Evolutionary conservation across 352 stramenopile species (phyloP).

Genomic region (Phytopythium chamaehyphon): DNA sequence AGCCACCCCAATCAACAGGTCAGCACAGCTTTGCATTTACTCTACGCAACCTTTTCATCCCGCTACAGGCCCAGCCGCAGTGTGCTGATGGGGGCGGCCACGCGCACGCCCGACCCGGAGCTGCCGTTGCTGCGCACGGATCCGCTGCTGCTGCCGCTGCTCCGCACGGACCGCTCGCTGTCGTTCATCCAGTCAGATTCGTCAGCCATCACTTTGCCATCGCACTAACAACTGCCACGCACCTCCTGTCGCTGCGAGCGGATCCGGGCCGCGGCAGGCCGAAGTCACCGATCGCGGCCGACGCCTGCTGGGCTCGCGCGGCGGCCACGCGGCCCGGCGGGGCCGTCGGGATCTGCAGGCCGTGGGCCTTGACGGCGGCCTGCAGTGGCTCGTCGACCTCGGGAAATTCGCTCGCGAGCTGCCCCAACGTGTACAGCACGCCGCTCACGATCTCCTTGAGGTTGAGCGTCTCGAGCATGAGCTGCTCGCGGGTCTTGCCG

Average conservation of each 20-base stretch:
- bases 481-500: constrained; percentile 65
- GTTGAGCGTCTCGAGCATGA: constrained; percentile 71
- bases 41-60: constrained; percentile 4
- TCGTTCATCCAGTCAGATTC: neutral
- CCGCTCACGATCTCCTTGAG: constrained; percentile 81
- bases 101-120: constrained; percentile 35
- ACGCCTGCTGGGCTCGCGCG: constrained; percentile 29
- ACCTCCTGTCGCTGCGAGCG: constrained; percentile 70
- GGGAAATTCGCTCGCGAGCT: constrained; percentile 92
- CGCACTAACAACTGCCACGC: constrained; percentile 3
- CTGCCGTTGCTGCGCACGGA: constrained; percentile 38
- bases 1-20: constrained; percentile 8
- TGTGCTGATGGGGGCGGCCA: constrained; percentile 60
- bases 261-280: constrained; percentile 52
- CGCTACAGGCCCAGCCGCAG: constrained; percentile 58
- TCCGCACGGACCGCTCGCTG: constrained; percentile 53
- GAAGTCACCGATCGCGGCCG: constrained; percentile 10
- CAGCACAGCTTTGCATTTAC: constrained; percentile 8
- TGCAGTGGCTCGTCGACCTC: constrained; percentile 88
- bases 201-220: constrained; percentile 5
- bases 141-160: constrained; percentile 20
- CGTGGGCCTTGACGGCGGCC: constrained; percentile 58
- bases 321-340: constrained; percentile 61
- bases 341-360: constrained; percentile 75
- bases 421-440: constrained; percentile 89